These are phyloP conservation scores for Penicillium cataractarum DNA, from an alignment of 495 filamentous ascomycete species.

Conservation along the genomic window DNA sequence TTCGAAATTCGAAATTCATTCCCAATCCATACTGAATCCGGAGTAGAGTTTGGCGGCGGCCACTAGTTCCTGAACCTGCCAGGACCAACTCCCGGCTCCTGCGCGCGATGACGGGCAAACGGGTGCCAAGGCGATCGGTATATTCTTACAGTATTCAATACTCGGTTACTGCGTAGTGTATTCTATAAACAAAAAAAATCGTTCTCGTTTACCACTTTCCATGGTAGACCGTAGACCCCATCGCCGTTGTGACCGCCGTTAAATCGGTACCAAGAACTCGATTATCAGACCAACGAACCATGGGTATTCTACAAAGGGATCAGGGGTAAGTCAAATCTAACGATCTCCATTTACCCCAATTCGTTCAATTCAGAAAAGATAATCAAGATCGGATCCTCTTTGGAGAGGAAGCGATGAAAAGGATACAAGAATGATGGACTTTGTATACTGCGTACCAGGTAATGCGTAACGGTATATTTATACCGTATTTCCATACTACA, in stretches of 20 bases:
- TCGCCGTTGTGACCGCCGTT: background rate
- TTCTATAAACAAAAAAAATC: no score
- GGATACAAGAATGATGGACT: background rate
- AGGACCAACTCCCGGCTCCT: conserved; percentile 20
- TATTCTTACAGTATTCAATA: background rate
- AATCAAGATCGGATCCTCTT: background rate
- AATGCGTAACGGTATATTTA: background rate
- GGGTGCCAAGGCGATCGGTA: conserved; percentile 11
- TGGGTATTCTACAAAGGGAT: conserved; percentile 6
- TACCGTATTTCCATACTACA: background rate
- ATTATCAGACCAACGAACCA: background rate
- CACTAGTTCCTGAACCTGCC: conserved; percentile 14
- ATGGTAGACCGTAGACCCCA: background rate
- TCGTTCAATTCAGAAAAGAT: background rate
- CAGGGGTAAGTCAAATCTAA: background rate
- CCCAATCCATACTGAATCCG: background rate
- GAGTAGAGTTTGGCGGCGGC: conserved; percentile 14
- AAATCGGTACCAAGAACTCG: background rate
- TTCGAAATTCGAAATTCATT: background rate
- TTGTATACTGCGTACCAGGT: background rate
- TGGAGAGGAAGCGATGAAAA: background rate
- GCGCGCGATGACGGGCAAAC: conserved; percentile 17
- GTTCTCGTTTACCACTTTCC: background rate
- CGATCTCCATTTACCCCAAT: background rate
- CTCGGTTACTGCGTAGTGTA: no score